phyloP scores from a whole-genome alignment of 148 eudicot genomes.

The Rhododendron kiyosumense region DNA sequence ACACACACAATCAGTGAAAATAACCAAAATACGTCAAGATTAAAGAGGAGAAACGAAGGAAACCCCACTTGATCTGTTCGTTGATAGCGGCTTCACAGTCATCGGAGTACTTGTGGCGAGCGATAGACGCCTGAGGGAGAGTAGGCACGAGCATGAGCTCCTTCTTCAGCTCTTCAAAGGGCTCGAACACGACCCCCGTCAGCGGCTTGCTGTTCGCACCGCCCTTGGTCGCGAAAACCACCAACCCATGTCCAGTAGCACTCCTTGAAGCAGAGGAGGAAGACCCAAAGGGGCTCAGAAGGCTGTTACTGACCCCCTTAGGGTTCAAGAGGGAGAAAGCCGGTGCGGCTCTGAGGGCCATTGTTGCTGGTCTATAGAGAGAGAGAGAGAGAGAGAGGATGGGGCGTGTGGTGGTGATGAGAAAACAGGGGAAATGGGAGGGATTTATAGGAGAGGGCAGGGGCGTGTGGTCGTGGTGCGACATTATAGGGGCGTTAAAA shows the following conservation, averaged over 20 bases:
- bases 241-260: slow-evolving; percentile 11
- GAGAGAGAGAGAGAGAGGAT: slow-evolving; percentile 5
- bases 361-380: slow-evolving; percentile 1
- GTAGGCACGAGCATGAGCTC: slow-evolving; percentile 68
- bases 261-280: slow-evolving; percentile 17
- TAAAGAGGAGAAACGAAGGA: not conserved
- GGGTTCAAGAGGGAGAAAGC: slow-evolving; percentile 27
- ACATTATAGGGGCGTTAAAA: not conserved
- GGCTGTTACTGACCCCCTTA: slow-evolving; percentile 16
- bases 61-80: slow-evolving; percentile 71
- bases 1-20: not conserved
- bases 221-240: slow-evolving; percentile 19
- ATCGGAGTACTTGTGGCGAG: slow-evolving; percentile 65
- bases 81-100: slow-evolving; percentile 68
- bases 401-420: not conserved
- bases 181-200: slow-evolving; percentile 78
- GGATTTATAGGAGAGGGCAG: not conserved
- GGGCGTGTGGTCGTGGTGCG: not conserved
- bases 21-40: not conserved
- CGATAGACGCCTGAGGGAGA: slow-evolving; percentile 62
- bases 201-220: slow-evolving; percentile 37
- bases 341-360: slow-evolving; percentile 54
- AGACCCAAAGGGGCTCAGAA: slow-evolving; percentile 8
- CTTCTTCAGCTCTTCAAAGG: slow-evolving; percentile 89
- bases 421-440: not conserved